Conservation (phyloP, 129 eudicot genomes). For the Pulicaria dysenterica region DNA sequence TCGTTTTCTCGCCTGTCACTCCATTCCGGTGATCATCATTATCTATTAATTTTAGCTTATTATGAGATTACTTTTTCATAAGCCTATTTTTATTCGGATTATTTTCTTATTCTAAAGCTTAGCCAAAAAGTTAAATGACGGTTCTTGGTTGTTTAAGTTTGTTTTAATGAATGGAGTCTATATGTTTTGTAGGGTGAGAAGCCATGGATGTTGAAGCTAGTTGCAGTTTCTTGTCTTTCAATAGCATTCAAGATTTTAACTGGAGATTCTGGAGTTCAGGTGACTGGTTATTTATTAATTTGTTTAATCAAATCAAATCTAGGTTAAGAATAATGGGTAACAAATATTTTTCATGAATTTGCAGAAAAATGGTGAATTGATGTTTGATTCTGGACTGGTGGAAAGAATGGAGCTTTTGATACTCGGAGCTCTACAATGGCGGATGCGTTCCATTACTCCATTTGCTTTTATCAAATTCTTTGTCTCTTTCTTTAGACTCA, state of each 20-base stretch:
- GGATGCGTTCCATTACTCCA: constrained; percentile 59
- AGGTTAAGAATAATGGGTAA: background rate
- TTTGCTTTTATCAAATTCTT: constrained; percentile 50
- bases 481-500: constrained; percentile 36
- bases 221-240: constrained; percentile 57
- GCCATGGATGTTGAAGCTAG: constrained; percentile 54
- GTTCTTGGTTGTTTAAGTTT: background rate
- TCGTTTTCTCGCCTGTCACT: constrained; percentile 46
- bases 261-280: constrained; percentile 42
- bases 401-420: constrained; percentile 56
- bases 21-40: constrained; percentile 39
- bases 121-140: background rate
- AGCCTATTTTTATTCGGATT: too few species aligned
- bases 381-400: constrained; percentile 41
- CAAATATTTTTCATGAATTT: background rate
- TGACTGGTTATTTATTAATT: background rate
- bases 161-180: background rate
- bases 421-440: constrained; percentile 59
- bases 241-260: constrained; percentile 57
- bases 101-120: too few species aligned
- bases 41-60: background rate
- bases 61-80: too few species aligned
- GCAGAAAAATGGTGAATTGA: constrained; percentile 36
- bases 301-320: background rate
- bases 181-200: constrained; percentile 42